Evolutionary conservation across 1,284 basidiomycete species (phyloP).

Genomic region (Pseudozyma flocculosa): DNA sequence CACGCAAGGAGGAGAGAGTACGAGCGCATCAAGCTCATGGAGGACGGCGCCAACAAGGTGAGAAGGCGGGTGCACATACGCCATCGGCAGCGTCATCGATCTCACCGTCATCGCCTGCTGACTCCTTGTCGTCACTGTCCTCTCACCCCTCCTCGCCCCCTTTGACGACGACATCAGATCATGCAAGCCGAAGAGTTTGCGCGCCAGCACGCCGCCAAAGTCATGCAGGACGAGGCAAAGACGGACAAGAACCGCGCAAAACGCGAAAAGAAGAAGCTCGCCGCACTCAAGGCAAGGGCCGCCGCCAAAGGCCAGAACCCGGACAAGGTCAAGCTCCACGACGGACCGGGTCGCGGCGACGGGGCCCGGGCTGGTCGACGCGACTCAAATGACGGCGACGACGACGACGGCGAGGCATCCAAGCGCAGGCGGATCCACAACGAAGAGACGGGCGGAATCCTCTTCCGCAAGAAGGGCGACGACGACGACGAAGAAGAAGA

Average conservation of each 20-base stretch:
- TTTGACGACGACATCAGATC: slow-evolving; percentile 11
- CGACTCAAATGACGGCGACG: too few relatives aligned
- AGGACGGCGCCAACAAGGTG: slow-evolving; percentile 77
- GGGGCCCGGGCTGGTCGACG: background rate
- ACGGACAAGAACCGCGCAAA: slow-evolving; percentile 53
- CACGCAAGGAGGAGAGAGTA: slow-evolving; percentile 90
- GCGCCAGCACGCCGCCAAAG: slow-evolving; percentile 16
- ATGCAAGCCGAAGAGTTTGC: slow-evolving; percentile 40
- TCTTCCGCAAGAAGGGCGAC: background rate
- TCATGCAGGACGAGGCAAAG: slow-evolving; percentile 56
- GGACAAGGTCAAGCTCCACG: background rate
- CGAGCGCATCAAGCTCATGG: slow-evolving; percentile 86
- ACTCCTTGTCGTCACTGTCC: background rate
- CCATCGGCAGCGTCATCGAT: too few relatives aligned
- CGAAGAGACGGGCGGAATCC: background rate
- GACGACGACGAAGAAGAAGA: slow-evolving; percentile 4
- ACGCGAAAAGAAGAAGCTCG: slow-evolving; percentile 49
- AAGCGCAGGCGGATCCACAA: background rate
- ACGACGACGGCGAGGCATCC: background rate
- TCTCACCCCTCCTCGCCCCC: background rate
- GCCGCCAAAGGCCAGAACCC: slow-evolving; percentile 16
- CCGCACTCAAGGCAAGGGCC: slow-evolving; percentile 26
- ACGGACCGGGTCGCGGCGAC: too few relatives aligned
- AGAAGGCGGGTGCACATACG: too few relatives aligned
- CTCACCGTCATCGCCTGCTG: too few relatives aligned